Evolutionary conservation across 768 basidiomycete genomes (phyloP).

Genomic region (Auricularia sp.): DNA sequence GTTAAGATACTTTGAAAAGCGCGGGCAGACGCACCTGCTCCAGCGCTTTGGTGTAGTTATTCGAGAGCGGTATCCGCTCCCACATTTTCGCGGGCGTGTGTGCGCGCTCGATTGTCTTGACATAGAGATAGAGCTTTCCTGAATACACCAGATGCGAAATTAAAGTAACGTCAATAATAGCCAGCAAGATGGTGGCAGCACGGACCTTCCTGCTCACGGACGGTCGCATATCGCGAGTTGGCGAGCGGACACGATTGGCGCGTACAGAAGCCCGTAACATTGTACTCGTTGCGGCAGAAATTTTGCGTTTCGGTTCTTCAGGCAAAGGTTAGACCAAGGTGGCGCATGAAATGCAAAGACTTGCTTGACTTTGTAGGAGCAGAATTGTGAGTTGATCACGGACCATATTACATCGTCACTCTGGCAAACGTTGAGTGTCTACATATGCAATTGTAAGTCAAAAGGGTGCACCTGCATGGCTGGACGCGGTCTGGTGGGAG

Average conservation of each 20-base stretch:
- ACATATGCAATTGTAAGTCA: background rate
- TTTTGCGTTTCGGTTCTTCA: slow-evolving; percentile 86
- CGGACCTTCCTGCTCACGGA: slow-evolving; percentile 86
- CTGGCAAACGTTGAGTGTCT: slow-evolving; percentile 31
- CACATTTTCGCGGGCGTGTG: slow-evolving; percentile 96
- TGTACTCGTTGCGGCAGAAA: slow-evolving; percentile 98
- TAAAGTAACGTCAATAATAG: background rate
- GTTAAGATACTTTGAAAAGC: background rate
- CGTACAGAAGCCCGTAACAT: slow-evolving; percentile 91
- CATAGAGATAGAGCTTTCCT: slow-evolving; percentile 85
- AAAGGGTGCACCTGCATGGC: background rate
- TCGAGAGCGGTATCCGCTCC: slow-evolving; percentile 88
- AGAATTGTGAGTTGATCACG: slow-evolving; percentile 88
- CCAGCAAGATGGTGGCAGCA: background rate
- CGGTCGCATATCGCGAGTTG: slow-evolving; percentile 96
- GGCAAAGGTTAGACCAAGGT: slow-evolving; percentile 1
- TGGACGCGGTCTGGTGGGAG: background rate
- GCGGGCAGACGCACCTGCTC: slow-evolving; percentile 61
- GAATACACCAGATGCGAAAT: background rate
- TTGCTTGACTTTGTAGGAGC: slow-evolving; percentile 97
- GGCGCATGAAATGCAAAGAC: slow-evolving; percentile 27
- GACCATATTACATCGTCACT: slow-evolving; percentile 99
- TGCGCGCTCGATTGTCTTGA: slow-evolving; percentile 96
- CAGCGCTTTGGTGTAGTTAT: slow-evolving; percentile 89
- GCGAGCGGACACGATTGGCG: slow-evolving; percentile 96